Base-by-base conservation (phyloP, 2,329 filamentous ascomycete genomes). In the Plenodomus lindquistii region DNA sequence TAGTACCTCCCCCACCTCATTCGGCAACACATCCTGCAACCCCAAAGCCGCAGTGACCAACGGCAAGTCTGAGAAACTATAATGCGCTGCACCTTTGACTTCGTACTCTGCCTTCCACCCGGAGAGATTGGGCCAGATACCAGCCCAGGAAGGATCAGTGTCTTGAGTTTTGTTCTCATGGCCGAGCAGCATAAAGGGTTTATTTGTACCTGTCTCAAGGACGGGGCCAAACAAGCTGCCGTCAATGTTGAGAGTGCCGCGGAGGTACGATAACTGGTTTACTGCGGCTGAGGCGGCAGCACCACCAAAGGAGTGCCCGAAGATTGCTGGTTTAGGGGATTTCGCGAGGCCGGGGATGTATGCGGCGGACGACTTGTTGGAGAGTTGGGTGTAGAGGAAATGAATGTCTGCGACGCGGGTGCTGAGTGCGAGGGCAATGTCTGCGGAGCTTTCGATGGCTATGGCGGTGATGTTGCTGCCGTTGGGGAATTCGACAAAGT, bases 401-500 rank as follows among this genome's bases (percentile, higher is more conserved):
- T 40, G 43, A 8, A 63, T 55, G 27, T 69, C 66, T 0, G 49
- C 48, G 11, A 52, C 57, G n/a, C 66, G 63, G 10, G 59, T 62
- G 22, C 42, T 17, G 8, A 64, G 48, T 11, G 60, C 52, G 16
- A 50, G 38, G 10, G 62, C 57, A n/a, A 68, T 24, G 2, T 63
- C 56, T 0, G 47, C 53, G 29, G 65, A 59, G 46, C 46, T 63
- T 21, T 50, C 55, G 40, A 66, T 65, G 39, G 55, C 54, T 11
- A 59, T 44, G 1, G 72, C 65, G 11, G 42, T 40, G 20, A 65
- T 35, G 24, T 73, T 46, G 1, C 66, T 66, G 2, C 63, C 78
- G 45, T 79, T 65, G 0, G 77, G 75, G n/a, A 78, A 81, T 50
- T 80, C 75, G n/a, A 83, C 74, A 9, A 79, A 60, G 1, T 66